These are phyloP conservation scores for Apiotrichum laibachii DNA, from an alignment of 1,284 basidiomycete genomes.

Conservation along the genomic window DNA sequence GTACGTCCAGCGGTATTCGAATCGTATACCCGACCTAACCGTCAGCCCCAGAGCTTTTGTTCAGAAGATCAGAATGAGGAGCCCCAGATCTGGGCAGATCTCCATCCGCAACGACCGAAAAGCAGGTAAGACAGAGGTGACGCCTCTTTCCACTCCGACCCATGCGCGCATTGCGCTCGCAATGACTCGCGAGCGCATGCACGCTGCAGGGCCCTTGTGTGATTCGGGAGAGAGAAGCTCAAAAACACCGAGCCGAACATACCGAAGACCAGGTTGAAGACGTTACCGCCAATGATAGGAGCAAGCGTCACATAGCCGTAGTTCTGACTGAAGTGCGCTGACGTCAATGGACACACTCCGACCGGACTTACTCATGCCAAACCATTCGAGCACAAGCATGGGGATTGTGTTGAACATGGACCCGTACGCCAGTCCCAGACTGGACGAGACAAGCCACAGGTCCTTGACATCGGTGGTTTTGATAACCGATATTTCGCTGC, in stretches of 20 bases:
- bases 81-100: not conserved
- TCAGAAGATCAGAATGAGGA: not conserved
- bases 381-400: conserved; percentile 78
- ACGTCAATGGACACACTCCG: conserved; percentile 12
- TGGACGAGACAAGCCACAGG: conserved; percentile 71
- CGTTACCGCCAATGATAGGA: conserved; percentile 75
- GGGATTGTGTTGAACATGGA: conserved; percentile 73
- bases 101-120: not conserved
- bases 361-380: conserved; percentile 64
- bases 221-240: not conserved
- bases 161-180: not conserved
- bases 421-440: conserved; percentile 73
- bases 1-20: conserved; percentile 57
- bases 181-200: too few species aligned
- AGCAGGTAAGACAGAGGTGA: not conserved
- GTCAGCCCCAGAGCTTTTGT: conserved; percentile 3
- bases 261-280: conserved; percentile 82
- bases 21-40: conserved; percentile 61
- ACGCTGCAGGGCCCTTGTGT: not conserved
- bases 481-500: conserved; percentile 65
- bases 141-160: not conserved
- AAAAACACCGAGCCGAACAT: not conserved
- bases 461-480: conserved; percentile 60
- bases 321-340: conserved; percentile 61
- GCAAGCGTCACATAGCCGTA: conserved; percentile 76